phyloP scores from a whole-genome alignment of 345 rosid genomes.

The Acer negundo region DNA sequence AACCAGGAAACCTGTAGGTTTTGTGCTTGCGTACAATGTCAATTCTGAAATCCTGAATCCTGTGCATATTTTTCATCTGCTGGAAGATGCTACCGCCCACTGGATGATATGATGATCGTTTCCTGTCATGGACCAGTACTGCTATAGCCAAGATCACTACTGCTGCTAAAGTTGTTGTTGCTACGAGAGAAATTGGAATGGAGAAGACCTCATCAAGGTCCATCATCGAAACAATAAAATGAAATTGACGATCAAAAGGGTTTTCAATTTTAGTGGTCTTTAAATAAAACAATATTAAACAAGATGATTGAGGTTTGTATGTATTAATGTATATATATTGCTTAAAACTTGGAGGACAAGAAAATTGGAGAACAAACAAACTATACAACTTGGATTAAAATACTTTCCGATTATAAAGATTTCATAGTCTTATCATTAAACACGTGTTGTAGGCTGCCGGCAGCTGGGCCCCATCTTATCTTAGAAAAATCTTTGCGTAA shows the following conservation, averaged over 20 bases:
- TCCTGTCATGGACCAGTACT: not conserved
- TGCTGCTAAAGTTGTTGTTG: not conserved
- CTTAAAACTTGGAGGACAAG: no score
- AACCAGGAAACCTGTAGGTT: not conserved
- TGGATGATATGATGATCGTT: not conserved
- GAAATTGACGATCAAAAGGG: not conserved
- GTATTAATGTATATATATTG: no score
- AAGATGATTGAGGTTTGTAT: no score
- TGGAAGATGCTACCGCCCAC: not conserved
- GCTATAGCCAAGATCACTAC: not conserved
- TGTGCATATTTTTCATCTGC: not conserved
- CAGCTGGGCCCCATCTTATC: not conserved
- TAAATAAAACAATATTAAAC: no score
- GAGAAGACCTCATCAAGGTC: not conserved
- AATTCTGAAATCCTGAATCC: not conserved
- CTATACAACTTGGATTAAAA: no score
- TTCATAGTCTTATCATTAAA: no score
- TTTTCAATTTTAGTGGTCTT: no score
- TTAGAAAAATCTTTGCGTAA: not conserved
- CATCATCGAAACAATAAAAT: not conserved
- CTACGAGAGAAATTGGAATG: not conserved
- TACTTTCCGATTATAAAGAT: no score
- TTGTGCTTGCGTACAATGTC: not conserved
- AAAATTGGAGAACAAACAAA: no score
- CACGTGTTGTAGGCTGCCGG: no score